A percentile compares a stretch with the other conserved stretches of the same genome.
These are phyloP conservation scores for Saprolegnia diclina DNA, from an alignment of 352 stramenopile species.

Conservation along the genomic window DNA sequence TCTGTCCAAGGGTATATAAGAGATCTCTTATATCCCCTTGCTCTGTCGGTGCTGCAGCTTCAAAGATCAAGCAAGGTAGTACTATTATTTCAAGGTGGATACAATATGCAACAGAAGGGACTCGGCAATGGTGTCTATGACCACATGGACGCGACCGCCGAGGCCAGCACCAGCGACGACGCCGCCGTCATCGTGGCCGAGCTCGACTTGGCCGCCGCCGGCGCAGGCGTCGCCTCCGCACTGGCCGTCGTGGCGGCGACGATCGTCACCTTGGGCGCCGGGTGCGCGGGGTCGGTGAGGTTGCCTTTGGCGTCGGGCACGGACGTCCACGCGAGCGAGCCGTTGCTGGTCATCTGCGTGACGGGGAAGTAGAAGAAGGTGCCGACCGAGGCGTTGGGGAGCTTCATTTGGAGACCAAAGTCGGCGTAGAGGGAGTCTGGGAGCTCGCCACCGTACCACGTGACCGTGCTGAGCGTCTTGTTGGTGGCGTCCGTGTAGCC, in stretches of 20 bases:
- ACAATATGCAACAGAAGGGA: too few relatives aligned
- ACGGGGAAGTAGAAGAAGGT: conserved; percentile 23
- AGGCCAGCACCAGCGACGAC: neutral
- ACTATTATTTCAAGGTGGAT: too few relatives aligned
- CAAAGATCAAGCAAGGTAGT: too few relatives aligned
- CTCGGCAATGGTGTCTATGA: too few relatives aligned
- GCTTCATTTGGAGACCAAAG: conserved; percentile 27
- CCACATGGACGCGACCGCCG: neutral
- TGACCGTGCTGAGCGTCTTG: conserved; percentile 1
- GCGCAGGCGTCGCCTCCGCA: neutral
- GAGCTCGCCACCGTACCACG: conserved; percentile 21
- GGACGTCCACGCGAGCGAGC: conserved; percentile 18
- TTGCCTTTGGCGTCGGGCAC: conserved; percentile 20
- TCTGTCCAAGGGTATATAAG: too few relatives aligned
- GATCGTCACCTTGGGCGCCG: conserved; percentile 21
- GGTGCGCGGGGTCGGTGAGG: conserved; percentile 12
- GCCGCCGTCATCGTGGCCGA: neutral
- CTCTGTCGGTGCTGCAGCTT: too few relatives aligned
- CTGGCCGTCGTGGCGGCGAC: neutral
- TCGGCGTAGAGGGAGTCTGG: conserved; percentile 17
- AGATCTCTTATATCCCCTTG: too few relatives aligned
- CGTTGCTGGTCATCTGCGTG: conserved; percentile 21
- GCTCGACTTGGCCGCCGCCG: neutral
- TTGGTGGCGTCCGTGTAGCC: neutral
- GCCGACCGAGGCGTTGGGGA: conserved; percentile 7